Evolutionary conservation across 192 early-diverging fungal genomes (phyloP).

Genomic region (Backusella circina): DNA sequence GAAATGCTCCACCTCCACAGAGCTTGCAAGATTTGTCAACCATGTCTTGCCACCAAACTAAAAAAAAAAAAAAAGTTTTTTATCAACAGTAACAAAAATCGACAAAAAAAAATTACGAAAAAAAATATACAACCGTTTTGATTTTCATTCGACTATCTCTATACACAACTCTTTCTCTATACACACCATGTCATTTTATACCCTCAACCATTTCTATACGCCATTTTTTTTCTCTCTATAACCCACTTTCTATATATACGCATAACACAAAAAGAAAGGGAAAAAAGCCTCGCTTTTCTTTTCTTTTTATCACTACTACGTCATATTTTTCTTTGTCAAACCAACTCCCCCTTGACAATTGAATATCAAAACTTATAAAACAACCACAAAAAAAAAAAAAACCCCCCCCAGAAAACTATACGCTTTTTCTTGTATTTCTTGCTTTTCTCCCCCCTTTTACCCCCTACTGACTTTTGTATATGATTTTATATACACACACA

Average conservation of each 20-base stretch:
- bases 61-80: neutral
- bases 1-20: slow-evolving; percentile 16
- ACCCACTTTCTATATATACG: neutral
- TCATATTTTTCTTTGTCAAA: neutral
- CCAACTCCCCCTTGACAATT: neutral
- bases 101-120: neutral
- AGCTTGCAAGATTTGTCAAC: slow-evolving; percentile 28
- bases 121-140: neutral
- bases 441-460: neutral
- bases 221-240: neutral
- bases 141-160: neutral
- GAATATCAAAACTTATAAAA: neutral
- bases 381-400: neutral
- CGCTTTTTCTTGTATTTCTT: neutral
- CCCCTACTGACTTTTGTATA: neutral
- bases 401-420: neutral
- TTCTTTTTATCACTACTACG: neutral
- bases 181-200: neutral
- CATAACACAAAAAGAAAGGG: neutral
- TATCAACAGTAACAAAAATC: neutral
- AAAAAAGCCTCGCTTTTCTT: neutral
- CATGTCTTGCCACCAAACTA: slow-evolving; percentile 26
- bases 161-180: neutral
- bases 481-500: neutral
- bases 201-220: neutral